Base-by-base conservation (phyloP, 257 asterid species). In the Vinca minor region DNA sequence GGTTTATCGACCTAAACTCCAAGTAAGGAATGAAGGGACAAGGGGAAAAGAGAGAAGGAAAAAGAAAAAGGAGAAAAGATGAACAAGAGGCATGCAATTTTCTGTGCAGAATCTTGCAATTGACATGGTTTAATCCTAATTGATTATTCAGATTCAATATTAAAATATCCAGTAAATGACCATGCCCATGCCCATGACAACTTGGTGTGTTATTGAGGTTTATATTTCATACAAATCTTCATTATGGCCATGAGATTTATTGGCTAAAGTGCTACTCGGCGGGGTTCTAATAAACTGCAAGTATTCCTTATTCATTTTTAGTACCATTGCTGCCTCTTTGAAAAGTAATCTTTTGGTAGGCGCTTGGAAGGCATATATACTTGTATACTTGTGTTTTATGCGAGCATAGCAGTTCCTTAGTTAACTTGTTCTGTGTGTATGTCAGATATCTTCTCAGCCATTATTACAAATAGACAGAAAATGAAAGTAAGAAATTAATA, bases 1-100 rank as follows among this genome's bases (percentile, higher is more conserved):
- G 34, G 21, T 54, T 54, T 54, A 1, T 26, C 38, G 28, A 34
- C 49, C 21, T 48, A 20, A 32, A 34, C 47, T 8, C 42, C 66
- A 25, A 31, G 68, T 29, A 20, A 48, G 54, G 46, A 34, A 35
- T 54, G 8, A 11, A 23, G 26, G 50, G 66, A 62, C 42, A 62
- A 12, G 8, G 46, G 34, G 49, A 11, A 6, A 23, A n/a, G 38
- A 23, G 14, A 13, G 63, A 14, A 36, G 12, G 14, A 13, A 12
- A 25, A 8, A 18, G 38, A 29, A 3, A 15, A 32, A n/a, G 48
- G 17, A 14, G 21, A 4, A 13, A 5, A 6, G 8, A 32, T 13
- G 21, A 26, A 15, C 38, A 54, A 21, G 38, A 54, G 28, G 4
- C 35, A 25, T 28, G 36, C 38, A 28, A 17, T 18, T 34, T n/a